These are phyloP conservation scores for Fusarium redolens DNA, from an alignment of 2,329 filamentous ascomycete species.

Conservation along the genomic window DNA sequence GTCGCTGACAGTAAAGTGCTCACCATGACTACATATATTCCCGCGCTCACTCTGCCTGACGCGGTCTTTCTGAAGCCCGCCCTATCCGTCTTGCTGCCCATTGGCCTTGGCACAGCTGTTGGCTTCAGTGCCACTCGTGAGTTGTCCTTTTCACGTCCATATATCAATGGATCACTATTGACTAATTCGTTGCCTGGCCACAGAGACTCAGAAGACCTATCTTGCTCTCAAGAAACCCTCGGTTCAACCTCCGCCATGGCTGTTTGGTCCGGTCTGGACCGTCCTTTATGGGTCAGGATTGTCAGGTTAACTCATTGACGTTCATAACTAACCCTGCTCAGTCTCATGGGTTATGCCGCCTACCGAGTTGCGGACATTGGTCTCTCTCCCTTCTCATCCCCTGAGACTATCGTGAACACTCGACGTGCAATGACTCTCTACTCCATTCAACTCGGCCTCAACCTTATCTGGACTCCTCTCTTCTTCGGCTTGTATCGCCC, in stretches of 20 bases:
- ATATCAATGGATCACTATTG: background rate
- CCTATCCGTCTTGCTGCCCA: slow-evolving; percentile 78
- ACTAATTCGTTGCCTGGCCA: slow-evolving; percentile 43
- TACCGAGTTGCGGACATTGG: slow-evolving; percentile 78
- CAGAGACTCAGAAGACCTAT: slow-evolving; percentile 71
- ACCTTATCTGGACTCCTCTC: slow-evolving; percentile 90
- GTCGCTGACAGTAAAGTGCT: background rate
- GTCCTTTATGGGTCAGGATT: slow-evolving; percentile 66
- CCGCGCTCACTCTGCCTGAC: slow-evolving; percentile 79
- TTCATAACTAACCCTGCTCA: slow-evolving; percentile 26
- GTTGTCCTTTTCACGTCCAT: slow-evolving; percentile 43
- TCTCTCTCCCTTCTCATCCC: slow-evolving; percentile 66
- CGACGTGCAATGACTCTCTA: slow-evolving; percentile 82
- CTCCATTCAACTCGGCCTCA: slow-evolving; percentile 85
- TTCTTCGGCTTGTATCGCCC: slow-evolving; percentile 86
- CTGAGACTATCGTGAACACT: slow-evolving; percentile 67
- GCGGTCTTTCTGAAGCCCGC: slow-evolving; percentile 78
- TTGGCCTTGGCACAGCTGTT: slow-evolving; percentile 77
- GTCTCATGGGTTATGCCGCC: slow-evolving; percentile 87
- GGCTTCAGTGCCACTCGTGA: slow-evolving; percentile 76
- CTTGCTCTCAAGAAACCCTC: slow-evolving; percentile 74
- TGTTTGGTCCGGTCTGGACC: slow-evolving; percentile 76
- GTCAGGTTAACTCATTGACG: background rate
- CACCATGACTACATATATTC: slow-evolving; percentile 82
- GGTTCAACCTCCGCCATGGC: slow-evolving; percentile 67